Evolutionary conservation across 176 grass and related monocot genomes (phyloP).

Genomic region (Carex scoparia): DNA sequence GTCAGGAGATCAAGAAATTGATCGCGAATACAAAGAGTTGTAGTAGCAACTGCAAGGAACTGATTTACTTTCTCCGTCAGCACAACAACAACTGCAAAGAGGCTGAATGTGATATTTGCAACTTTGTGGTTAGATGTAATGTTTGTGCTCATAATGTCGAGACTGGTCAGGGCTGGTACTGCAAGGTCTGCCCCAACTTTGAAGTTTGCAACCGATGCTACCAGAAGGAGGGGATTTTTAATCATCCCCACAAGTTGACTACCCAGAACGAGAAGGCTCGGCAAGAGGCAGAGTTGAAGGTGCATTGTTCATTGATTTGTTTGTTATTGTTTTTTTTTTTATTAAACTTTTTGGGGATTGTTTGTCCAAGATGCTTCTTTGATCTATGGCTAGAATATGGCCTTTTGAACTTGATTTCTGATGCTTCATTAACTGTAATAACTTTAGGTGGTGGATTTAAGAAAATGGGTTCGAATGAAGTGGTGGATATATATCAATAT

Average conservation of each 20-base stretch:
- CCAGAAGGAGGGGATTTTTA: conserved; percentile 60
- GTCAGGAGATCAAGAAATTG: background rate
- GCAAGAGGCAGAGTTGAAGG: conserved; percentile 70
- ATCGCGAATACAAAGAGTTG: background rate
- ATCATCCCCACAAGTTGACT: conserved; percentile 81
- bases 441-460: background rate
- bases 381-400: conserved; percentile 71
- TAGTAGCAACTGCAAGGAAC: background rate
- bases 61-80: background rate
- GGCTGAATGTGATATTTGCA: conserved; percentile 1
- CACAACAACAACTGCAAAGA: background rate
- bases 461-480: background rate
- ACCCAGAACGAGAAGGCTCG: conserved; percentile 84
- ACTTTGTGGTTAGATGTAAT: conserved; percentile 53
- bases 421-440: background rate
- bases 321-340: conserved; percentile 62
- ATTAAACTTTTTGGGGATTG: conserved; percentile 68
- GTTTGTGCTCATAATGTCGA: conserved; percentile 80
- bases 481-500: background rate
- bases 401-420: background rate
- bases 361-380: conserved; percentile 75
- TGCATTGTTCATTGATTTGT: conserved; percentile 26
- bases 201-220: conserved; percentile 87
- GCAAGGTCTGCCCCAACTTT: conserved; percentile 82
- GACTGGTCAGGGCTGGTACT: conserved; percentile 88